A percentile compares a stretch with the other conserved stretches of the same genome.
Evolutionary conservation across 495 filamentous ascomycete species (phyloP).

Genomic region (Penicillium paxilli): DNA sequence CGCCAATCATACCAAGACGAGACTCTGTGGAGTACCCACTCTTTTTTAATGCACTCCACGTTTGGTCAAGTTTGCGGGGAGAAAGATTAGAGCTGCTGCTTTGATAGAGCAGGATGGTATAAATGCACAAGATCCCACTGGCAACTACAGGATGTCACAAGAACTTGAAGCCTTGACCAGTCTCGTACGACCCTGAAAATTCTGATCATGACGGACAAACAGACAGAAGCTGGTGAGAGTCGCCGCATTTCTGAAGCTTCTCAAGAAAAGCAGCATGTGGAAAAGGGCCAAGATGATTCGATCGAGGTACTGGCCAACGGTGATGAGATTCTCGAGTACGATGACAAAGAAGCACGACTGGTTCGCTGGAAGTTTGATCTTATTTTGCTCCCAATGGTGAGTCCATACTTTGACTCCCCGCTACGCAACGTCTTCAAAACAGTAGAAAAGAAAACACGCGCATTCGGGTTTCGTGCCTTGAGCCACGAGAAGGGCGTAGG

Average conservation of each 20-base stretch:
- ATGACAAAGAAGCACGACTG: neutral
- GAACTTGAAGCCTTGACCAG: too few species aligned
- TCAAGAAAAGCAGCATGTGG: neutral
- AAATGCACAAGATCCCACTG: neutral
- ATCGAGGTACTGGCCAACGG: neutral
- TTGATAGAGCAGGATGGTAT: neutral
- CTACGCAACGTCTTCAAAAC: too few species aligned
- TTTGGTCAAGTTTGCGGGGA: neutral
- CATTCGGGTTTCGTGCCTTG: too few species aligned
- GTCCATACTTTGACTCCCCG: too few species aligned
- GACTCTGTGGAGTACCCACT: neutral
- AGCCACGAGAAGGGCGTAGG: too few species aligned
- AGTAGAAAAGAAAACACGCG: too few species aligned
- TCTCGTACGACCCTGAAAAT: too few species aligned
- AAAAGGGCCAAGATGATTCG: neutral
- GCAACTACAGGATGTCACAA: too few species aligned
- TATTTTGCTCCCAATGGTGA: slow-evolving; percentile 15
- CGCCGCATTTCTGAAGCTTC: neutral
- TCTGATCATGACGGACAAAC: neutral
- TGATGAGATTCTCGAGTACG: slow-evolving; percentile 1
- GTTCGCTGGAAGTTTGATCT: slow-evolving; percentile 22
- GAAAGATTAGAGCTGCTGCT: neutral
- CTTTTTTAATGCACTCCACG: neutral
- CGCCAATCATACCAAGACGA: neutral
- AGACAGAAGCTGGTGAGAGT: neutral